phyloP scores from a whole-genome alignment of 2,329 filamentous ascomycete species.

The Xylaria sp. region DNA sequence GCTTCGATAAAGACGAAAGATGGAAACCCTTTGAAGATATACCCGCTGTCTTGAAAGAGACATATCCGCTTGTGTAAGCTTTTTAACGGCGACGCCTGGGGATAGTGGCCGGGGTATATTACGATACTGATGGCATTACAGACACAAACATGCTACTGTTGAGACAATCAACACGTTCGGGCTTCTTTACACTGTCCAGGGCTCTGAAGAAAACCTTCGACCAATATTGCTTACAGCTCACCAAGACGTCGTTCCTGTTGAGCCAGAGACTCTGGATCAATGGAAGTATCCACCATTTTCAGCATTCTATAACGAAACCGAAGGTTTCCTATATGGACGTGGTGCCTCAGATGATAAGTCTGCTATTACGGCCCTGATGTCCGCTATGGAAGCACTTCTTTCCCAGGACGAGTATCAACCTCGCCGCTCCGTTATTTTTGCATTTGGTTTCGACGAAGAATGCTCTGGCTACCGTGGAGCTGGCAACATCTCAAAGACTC shows the following conservation, averaged over 20 bases:
- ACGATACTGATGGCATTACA: not conserved
- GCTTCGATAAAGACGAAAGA: conserved; percentile 18
- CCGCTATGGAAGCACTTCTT: conserved; percentile 23
- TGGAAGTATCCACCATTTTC: conserved; percentile 21
- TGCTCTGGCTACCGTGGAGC: conserved; percentile 22
- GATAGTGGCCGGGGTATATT: not conserved
- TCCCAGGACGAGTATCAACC: conserved; percentile 18
- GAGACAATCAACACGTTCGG: conserved; percentile 18
- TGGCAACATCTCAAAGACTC: conserved; percentile 15
- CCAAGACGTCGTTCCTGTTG: conserved; percentile 27
- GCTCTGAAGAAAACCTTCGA: conserved; percentile 8
- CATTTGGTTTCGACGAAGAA: conserved; percentile 28
- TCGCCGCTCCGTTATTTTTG: conserved; percentile 19
- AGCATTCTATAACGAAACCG: not conserved
- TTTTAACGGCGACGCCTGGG: not conserved
- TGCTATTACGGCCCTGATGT: conserved; percentile 20
- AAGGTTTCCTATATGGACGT: conserved; percentile 17
- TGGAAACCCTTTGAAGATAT: conserved; percentile 20
- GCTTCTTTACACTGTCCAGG: conserved; percentile 11
- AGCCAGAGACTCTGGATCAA: conserved; percentile 6
- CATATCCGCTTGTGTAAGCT: conserved; percentile 21
- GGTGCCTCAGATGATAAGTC: conserved; percentile 26
- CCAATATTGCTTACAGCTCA: conserved; percentile 21
- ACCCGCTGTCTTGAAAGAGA: not conserved
- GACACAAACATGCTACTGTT: conserved; percentile 6